phyloP scores from a whole-genome alignment of 2,329 filamentous ascomycete genomes.

The Cryphonectria radicalis region DNA sequence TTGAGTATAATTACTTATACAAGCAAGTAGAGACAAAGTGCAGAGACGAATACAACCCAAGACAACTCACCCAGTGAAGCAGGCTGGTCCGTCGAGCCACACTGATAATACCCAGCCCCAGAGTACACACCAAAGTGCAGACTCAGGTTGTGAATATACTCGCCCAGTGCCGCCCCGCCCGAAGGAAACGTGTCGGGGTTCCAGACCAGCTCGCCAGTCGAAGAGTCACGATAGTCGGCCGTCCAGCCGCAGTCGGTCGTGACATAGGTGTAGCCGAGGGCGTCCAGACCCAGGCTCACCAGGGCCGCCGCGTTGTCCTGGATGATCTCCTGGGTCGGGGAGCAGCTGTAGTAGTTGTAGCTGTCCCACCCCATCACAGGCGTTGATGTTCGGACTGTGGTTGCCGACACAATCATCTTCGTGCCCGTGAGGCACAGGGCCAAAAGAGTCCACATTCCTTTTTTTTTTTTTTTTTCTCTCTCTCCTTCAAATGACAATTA shows the following conservation, averaged over 20 bases:
- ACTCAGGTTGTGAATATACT: slow-evolving; percentile 53
- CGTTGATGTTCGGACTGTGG: slow-evolving; percentile 32
- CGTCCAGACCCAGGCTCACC: slow-evolving; percentile 53
- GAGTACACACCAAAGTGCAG: slow-evolving; percentile 61
- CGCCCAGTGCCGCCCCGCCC: slow-evolving; percentile 51
- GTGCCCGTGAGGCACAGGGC: neutral
- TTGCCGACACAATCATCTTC: slow-evolving; percentile 14
- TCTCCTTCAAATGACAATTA: neutral
- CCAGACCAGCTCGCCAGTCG: slow-evolving; percentile 52
- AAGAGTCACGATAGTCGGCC: slow-evolving; percentile 41
- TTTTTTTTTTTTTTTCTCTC: neutral
- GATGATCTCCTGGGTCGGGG: slow-evolving; percentile 52
- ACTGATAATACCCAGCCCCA: slow-evolving; percentile 50
- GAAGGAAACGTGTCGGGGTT: slow-evolving; percentile 55
- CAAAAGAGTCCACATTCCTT: neutral
- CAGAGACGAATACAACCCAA: neutral
- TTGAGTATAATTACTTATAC: neutral
- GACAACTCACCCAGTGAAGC: slow-evolving; percentile 46
- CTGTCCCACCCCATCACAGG: slow-evolving; percentile 61
- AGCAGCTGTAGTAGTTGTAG: slow-evolving; percentile 60
- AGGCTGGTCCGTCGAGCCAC: slow-evolving; percentile 46
- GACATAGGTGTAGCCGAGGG: slow-evolving; percentile 59
- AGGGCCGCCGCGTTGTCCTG: slow-evolving; percentile 57
- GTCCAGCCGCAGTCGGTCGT: slow-evolving; percentile 65
- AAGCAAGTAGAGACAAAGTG: neutral